These are phyloP conservation scores for Penicillium palitans DNA, from an alignment of 2,329 filamentous ascomycete species.

Conservation along the genomic window DNA sequence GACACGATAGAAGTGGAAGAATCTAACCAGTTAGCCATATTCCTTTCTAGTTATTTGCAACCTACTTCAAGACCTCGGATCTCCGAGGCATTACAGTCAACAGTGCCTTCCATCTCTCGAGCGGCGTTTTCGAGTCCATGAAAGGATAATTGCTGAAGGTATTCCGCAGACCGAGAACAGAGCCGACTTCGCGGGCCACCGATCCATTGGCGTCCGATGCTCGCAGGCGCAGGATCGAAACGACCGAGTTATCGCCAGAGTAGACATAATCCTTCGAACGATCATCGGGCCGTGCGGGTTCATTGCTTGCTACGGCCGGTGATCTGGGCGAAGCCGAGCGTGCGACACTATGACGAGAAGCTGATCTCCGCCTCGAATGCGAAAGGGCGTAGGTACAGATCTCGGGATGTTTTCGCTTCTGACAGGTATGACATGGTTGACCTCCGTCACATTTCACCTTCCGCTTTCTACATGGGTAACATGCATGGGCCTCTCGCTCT, in stretches of 20 bases:
- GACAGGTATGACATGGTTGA: slow-evolving; percentile 33
- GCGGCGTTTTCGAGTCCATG: slow-evolving; percentile 28
- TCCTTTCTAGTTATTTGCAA: background rate
- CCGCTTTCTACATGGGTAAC: slow-evolving; percentile 39
- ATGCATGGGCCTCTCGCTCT: slow-evolving; percentile 33
- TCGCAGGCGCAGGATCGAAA: slow-evolving; percentile 31
- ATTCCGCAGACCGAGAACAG: slow-evolving; percentile 35
- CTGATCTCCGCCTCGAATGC: background rate
- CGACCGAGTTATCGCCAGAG: slow-evolving; percentile 35
- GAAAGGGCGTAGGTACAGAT: slow-evolving; percentile 30
- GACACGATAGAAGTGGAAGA: slow-evolving; percentile 34
- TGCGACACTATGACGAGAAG: background rate
- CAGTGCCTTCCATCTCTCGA: slow-evolving; percentile 30
- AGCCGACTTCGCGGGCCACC: slow-evolving; percentile 30
- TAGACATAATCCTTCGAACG: slow-evolving; percentile 25
- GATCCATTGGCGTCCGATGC: slow-evolving; percentile 31
- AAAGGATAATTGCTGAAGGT: slow-evolving; percentile 35
- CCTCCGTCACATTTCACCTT: slow-evolving; percentile 39
- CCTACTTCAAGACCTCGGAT: slow-evolving; percentile 31
- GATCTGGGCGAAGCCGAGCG: slow-evolving; percentile 1
- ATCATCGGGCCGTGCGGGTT: slow-evolving; percentile 3
- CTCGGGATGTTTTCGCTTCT: slow-evolving; percentile 29
- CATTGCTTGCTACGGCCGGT: background rate
- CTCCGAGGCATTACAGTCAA: slow-evolving; percentile 27
- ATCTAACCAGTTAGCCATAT: slow-evolving; percentile 17